Evolutionary conservation across 306 rosid genomes (phyloP).

Genomic region (Oemleria cerasiformis): DNA sequence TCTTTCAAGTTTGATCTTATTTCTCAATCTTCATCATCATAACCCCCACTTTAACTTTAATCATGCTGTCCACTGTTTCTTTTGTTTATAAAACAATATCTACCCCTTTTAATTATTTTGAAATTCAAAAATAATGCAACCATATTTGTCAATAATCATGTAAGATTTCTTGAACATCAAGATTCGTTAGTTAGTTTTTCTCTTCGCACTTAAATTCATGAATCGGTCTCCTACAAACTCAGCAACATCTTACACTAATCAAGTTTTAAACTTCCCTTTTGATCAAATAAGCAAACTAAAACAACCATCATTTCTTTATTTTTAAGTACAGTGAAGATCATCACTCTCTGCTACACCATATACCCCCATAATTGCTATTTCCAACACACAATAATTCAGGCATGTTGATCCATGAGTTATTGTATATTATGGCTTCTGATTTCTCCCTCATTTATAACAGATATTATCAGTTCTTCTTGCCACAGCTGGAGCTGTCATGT

Average conservation of each 20-base stretch:
- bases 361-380: neutral
- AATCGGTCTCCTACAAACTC: neutral
- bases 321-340: neutral
- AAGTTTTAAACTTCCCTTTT: neutral
- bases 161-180: conserved; percentile 29
- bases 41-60: conserved; percentile 55
- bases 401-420: conserved; percentile 6
- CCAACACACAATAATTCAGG: neutral
- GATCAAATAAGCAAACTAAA: neutral
- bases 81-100: conserved; percentile 15
- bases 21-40: conserved; percentile 32
- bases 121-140: neutral
- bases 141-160: conserved; percentile 7
- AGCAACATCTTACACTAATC: neutral
- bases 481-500: conserved; percentile 77
- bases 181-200: neutral
- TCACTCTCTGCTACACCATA: neutral
- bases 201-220: neutral
- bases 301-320: neutral
- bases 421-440: conserved; percentile 3
- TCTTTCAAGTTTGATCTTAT: conserved; percentile 22
- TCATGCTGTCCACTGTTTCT: conserved; percentile 42
- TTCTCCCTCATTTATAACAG: conserved; percentile 41
- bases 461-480: conserved; percentile 59
- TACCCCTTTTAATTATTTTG: conserved; percentile 18